Evolutionary conservation across 768 basidiomycete genomes (phyloP).

Genomic region (Russula olivacea): DNA sequence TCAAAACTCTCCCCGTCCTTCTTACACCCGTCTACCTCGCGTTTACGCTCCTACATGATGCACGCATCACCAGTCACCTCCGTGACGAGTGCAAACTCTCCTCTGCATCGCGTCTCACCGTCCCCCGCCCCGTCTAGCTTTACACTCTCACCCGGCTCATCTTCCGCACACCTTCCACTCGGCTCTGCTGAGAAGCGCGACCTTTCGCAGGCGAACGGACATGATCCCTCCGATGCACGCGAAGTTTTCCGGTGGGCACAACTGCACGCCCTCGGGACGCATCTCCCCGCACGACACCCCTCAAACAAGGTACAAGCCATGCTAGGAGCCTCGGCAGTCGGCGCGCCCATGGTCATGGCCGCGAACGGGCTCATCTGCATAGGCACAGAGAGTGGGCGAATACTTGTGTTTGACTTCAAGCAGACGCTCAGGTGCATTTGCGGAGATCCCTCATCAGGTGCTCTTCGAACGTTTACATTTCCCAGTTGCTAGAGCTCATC

Average conservation of each 20-base stretch:
- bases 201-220: constrained; percentile 24
- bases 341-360: constrained; percentile 72
- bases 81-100: constrained; percentile 37
- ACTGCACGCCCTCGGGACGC: constrained; percentile 51
- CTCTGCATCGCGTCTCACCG: constrained; percentile 44
- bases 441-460: constrained; percentile 63
- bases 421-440: constrained; percentile 79
- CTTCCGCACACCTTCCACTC: constrained; percentile 44
- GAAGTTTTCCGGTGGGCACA: constrained; percentile 76
- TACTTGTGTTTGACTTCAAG: constrained; percentile 85
- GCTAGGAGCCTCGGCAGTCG: constrained; percentile 51
- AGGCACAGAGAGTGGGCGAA: constrained; percentile 74
- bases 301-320: constrained; percentile 57
- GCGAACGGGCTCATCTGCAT: constrained; percentile 87
- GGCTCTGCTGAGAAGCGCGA: constrained; percentile 23
- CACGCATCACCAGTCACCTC: constrained; percentile 40
- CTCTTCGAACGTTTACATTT: neutral
- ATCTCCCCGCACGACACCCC: constrained; percentile 44
- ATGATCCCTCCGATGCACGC: constrained; percentile 31
- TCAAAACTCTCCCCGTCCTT: constrained; percentile 49
- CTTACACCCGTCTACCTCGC: constrained; percentile 68
- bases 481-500: constrained; percentile 22
- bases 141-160: constrained; percentile 56
- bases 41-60: constrained; percentile 67
- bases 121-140: constrained; percentile 61